Conservation (phyloP, 106 monocot genomes). For the Allium sativum region DNA sequence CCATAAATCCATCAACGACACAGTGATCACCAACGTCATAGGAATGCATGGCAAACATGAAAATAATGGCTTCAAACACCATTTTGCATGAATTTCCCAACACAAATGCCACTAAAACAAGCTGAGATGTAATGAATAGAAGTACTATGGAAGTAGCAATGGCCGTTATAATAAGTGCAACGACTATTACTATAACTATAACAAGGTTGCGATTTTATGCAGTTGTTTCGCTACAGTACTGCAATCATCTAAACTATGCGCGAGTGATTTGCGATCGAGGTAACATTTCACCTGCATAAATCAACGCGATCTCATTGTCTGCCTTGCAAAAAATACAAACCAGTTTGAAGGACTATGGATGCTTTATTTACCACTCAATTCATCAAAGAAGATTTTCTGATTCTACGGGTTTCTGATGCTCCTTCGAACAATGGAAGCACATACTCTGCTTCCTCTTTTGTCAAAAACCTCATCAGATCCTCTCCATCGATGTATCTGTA, state of each 20-base stretch:
- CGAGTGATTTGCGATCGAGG: constrained; percentile 68
- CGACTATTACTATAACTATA: constrained; percentile 33
- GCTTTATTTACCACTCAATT: too few relatives aligned
- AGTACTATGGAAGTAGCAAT: constrained; percentile 76
- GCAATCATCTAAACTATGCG: constrained; percentile 75
- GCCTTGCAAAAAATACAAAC: too few relatives aligned
- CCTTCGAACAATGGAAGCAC: constrained; percentile 51
- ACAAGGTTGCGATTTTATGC: constrained; percentile 55
- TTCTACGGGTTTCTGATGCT: constrained; percentile 3
- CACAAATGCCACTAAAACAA: constrained; percentile 69
- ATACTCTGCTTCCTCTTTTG: constrained; percentile 30
- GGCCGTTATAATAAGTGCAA: constrained; percentile 63
- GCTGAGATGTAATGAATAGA: constrained; percentile 74
- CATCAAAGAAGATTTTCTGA: too few relatives aligned
- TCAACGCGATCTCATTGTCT: neutral
- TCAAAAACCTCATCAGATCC: constrained; percentile 76
- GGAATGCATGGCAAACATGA: constrained; percentile 95
- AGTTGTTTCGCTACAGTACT: constrained; percentile 85
- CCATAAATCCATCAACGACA: constrained; percentile 83
- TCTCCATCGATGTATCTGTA: constrained; percentile 69
- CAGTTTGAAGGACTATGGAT: too few relatives aligned
- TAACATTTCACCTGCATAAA: constrained; percentile 66
- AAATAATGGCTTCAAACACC: constrained; percentile 76
- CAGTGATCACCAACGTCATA: constrained; percentile 97
- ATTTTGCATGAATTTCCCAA: constrained; percentile 95